Conservation (phyloP, 2,329 filamentous ascomycete species). For the Arthrobotrys iridis region DNA sequence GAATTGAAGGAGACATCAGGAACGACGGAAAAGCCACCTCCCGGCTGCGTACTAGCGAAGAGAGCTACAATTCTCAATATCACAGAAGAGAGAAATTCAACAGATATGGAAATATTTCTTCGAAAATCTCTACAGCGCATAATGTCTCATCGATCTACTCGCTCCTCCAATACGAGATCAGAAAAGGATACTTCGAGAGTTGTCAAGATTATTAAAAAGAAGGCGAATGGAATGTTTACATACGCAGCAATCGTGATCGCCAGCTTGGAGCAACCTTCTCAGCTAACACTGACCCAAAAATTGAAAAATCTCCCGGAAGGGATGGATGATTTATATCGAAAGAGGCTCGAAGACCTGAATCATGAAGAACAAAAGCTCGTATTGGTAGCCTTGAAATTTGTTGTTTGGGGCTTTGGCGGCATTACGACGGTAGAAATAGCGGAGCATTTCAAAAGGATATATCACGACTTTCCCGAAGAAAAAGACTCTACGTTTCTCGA, state of each 20-base stretch:
- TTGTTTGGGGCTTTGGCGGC: slow-evolving; percentile 31
- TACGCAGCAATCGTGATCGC: slow-evolving; percentile 47
- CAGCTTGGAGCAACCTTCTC: slow-evolving; percentile 44
- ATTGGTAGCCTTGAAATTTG: slow-evolving; percentile 29
- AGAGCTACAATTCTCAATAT: slow-evolving; percentile 43
- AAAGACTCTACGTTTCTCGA: not conserved
- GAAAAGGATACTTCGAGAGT: slow-evolving; percentile 25
- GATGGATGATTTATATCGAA: slow-evolving; percentile 43
- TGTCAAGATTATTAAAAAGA: slow-evolving; percentile 35
- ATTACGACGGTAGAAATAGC: slow-evolving; percentile 40
- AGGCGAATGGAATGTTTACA: slow-evolving; percentile 52
- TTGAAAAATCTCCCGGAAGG: slow-evolving; percentile 45
- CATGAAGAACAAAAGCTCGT: slow-evolving; percentile 40
- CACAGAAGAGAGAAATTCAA: slow-evolving; percentile 34
- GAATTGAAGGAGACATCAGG: not conserved
- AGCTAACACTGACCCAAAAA: slow-evolving; percentile 33
- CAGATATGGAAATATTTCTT: slow-evolving; percentile 44
- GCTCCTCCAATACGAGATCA: not conserved
- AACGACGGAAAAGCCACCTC: not conserved
- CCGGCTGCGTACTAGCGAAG: slow-evolving; percentile 14
- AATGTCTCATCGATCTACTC: slow-evolving; percentile 23
- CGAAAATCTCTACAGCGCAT: slow-evolving; percentile 33
- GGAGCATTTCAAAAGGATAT: slow-evolving; percentile 42
- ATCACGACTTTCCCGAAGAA: not conserved
- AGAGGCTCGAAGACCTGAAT: slow-evolving; percentile 36